phyloP scores from a whole-genome alignment of 768 basidiomycete species.

The Infundibulicybe gibba region DNA sequence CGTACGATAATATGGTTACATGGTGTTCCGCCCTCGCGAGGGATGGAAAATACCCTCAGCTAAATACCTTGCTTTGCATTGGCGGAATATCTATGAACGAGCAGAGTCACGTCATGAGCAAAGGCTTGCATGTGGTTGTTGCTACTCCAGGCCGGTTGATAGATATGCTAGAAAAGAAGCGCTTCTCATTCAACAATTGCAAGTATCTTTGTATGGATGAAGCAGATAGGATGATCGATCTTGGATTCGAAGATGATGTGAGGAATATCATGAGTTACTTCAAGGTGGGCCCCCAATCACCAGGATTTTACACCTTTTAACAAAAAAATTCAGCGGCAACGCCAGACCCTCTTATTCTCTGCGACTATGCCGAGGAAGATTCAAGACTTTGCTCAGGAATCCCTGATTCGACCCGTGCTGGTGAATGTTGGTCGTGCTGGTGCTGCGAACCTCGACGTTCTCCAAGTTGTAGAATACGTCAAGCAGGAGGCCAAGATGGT shows the following conservation, averaged over 20 bases:
- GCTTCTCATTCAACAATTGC: slow-evolving; percentile 90
- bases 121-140: slow-evolving; percentile 93
- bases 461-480: slow-evolving; percentile 97
- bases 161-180: slow-evolving; percentile 96
- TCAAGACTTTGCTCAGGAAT: slow-evolving; percentile 97
- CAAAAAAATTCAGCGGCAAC: slow-evolving; percentile 65
- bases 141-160: slow-evolving; percentile 96
- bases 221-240: slow-evolving; percentile 98
- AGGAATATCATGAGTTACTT: slow-evolving; percentile 99
- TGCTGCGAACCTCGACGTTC: slow-evolving; percentile 94
- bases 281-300: slow-evolving; percentile 53
- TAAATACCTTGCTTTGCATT: slow-evolving; percentile 90
- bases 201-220: slow-evolving; percentile 99
- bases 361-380: slow-evolving; percentile 99
- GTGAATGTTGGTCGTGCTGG: slow-evolving; percentile 99
- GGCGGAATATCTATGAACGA: slow-evolving; percentile 98
- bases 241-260: slow-evolving; percentile 99
- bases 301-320: slow-evolving; percentile 2
- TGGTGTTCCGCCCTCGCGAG: slow-evolving; percentile 85
- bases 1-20: slow-evolving; percentile 87
- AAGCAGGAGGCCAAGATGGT: slow-evolving; percentile 99
- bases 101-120: slow-evolving; percentile 87
- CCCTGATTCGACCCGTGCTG: slow-evolving; percentile 89
- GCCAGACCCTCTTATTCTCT: slow-evolving; percentile 95
- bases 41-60: slow-evolving; percentile 76